phyloP scores from a whole-genome alignment of 2,329 filamentous ascomycete genomes.

The Penicillium sp. region DNA sequence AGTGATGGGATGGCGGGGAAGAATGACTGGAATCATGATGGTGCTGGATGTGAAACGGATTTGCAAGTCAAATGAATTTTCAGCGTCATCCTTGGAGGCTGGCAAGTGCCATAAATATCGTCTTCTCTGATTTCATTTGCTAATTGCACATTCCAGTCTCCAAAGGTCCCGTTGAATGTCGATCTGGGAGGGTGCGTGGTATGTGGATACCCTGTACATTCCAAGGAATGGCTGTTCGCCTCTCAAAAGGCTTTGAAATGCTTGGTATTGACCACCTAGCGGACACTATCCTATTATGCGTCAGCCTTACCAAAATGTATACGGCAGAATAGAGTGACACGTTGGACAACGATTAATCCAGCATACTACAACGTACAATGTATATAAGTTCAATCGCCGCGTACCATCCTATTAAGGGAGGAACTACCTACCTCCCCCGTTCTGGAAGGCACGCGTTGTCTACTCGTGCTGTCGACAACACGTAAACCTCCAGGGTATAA shows the following conservation, averaged over 20 bases:
- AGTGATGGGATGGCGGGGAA: constrained; percentile 22
- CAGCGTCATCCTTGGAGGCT: constrained; percentile 23
- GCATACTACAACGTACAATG: too few relatives aligned
- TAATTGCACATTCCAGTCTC: constrained; percentile 20
- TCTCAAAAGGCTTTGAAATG: constrained; percentile 12
- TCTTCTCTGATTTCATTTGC: constrained; percentile 5
- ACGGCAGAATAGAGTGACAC: too few relatives aligned
- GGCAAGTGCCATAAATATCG: constrained; percentile 4
- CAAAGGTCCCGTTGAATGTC: constrained; percentile 3
- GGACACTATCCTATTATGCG: not conserved
- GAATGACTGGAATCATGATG: constrained; percentile 19
- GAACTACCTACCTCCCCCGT: too few relatives aligned
- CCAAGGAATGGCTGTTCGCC: constrained; percentile 15
- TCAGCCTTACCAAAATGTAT: too few relatives aligned
- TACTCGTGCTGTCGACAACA: too few relatives aligned
- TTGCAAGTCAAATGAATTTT: constrained; percentile 5
- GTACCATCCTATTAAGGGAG: too few relatives aligned
- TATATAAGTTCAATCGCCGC: too few relatives aligned
- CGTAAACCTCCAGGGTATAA: too few relatives aligned
- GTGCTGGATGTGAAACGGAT: constrained; percentile 16
- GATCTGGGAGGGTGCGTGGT: constrained; percentile 17
- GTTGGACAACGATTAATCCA: too few relatives aligned
- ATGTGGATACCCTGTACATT: constrained; percentile 21
- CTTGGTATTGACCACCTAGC: not conserved
- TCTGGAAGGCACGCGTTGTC: too few relatives aligned